Base-by-base conservation (phyloP, 345 rosid genomes). In the Bruguiera parviflora region DNA sequence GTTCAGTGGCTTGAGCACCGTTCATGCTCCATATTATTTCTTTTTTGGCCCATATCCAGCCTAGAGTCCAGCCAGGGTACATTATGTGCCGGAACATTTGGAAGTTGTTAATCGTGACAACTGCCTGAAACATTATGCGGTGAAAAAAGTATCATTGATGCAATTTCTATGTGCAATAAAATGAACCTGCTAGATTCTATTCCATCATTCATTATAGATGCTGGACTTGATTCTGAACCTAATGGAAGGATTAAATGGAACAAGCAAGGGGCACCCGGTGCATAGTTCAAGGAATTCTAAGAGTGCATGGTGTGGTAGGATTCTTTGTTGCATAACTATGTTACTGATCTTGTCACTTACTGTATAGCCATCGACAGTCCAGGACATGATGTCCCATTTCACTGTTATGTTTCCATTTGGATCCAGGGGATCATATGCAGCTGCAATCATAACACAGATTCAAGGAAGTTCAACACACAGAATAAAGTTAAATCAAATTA, bases 31-130 rank as follows among this genome's bases (percentile, higher is more conserved):
- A 89, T 65, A 91, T 86, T 71, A 93, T 84, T 73, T 93, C 97
- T 76, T 93, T 91, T 79, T 91, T 89, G 9, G 92, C 90, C 98
- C 97, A 91, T 67, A 91, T 74, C 98, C 97, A 91, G 4, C 97
- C 90, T 28, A 93, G 43, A 47, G 84, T 86, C 97, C 98, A 93
- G 5, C 98, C 93, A 0, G 97, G 97, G 74, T 64, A 81, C 78
- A 71, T 80, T 57, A 92, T 86, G 85, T 91, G 97, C 65, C 97
- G 82, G 71, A 80, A 90, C 68, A 77, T 72, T 78, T 90, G 98
- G 73, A 87, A 90, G 75, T 92, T 92, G 86, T 82, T 79, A 70
- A 92, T 49, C 19, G 90, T 85, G 25, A 92, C 96, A 0, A 65
- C 75, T 22, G 97, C 98, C 98, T 90, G 86, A 37, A 67, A 69